phyloP scores from a whole-genome alignment of 768 basidiomycete species.

The Lentinula raphanica region DNA sequence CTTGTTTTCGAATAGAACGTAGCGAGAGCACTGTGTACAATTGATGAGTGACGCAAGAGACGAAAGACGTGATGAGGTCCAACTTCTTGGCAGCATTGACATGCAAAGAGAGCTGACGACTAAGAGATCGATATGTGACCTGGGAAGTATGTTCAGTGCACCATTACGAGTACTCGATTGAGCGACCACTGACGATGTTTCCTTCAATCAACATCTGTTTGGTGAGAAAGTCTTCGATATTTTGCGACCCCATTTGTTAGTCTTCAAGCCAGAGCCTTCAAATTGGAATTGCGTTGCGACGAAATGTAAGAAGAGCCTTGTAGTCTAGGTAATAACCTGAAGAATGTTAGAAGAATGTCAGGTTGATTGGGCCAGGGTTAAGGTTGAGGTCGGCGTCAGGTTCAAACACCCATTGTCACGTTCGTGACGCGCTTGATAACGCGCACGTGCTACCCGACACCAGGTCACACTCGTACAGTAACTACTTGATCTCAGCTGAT shows the following conservation, averaged over 20 bases:
- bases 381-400: no score
- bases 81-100: slow-evolving; percentile 80
- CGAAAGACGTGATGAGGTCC: slow-evolving; percentile 12
- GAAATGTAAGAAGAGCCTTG: not conserved
- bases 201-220: slow-evolving; percentile 48
- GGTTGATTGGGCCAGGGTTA: no score
- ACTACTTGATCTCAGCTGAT: no score
- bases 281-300: not conserved
- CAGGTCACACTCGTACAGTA: not conserved
- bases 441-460: not conserved
- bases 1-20: slow-evolving; percentile 46
- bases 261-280: no score
- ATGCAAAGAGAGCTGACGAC: slow-evolving; percentile 64
- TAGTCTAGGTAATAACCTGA: no score
- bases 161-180: not conserved
- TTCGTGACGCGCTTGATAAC: not conserved
- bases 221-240: slow-evolving; percentile 41
- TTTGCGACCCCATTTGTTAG: slow-evolving; percentile 36
- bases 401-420: not conserved
- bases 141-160: slow-evolving; percentile 21
- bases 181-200: slow-evolving; percentile 34
- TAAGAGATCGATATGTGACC: slow-evolving; percentile 79
- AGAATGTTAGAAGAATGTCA: no score
- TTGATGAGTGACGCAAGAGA: not conserved
- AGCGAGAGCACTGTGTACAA: slow-evolving; percentile 51